Evolutionary conservation across 2,329 filamentous ascomycete genomes (phyloP).

Genomic region (Phialemonium atrogriseum): DNA sequence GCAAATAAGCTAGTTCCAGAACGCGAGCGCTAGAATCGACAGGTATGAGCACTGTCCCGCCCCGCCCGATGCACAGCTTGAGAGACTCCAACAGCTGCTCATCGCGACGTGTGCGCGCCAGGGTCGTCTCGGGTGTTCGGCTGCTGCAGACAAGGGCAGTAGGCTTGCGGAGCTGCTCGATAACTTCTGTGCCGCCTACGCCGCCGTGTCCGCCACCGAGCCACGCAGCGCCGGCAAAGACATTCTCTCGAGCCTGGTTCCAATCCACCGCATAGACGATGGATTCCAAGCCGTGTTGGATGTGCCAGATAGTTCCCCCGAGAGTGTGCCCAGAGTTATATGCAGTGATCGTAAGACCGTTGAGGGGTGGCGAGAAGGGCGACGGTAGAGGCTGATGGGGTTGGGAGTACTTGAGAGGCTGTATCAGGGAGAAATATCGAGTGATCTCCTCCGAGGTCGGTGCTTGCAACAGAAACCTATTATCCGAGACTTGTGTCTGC

Average conservation of each 20-base stretch:
- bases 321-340: constrained; percentile 95
- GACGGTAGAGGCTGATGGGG: constrained; percentile 84
- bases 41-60: constrained; percentile 87
- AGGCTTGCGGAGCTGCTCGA: constrained; percentile 86
- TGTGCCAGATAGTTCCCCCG: constrained; percentile 97
- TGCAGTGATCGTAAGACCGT: constrained; percentile 88
- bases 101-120: constrained; percentile 70
- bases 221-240: constrained; percentile 89
- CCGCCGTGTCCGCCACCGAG: constrained; percentile 62
- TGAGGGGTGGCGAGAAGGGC: constrained; percentile 79
- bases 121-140: constrained; percentile 58
- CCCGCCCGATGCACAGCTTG: constrained; percentile 65
- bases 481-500: constrained; percentile 37
- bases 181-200: constrained; percentile 76
- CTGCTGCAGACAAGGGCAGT: constrained; percentile 92
- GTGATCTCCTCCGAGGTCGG: constrained; percentile 85
- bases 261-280: constrained; percentile 97
- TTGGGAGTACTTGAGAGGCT: constrained; percentile 92
- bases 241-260: constrained; percentile 96
- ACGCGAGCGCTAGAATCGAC: constrained; percentile 94
- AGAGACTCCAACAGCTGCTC: constrained; percentile 79
- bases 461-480: constrained; percentile 55
- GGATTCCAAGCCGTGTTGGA: constrained; percentile 92
- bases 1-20: constrained; percentile 80
- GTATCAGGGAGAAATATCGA: constrained; percentile 82